Percentiles rank a stretch among this genome's conserved stretches.
Evolutionary conservation across 768 basidiomycete genomes (phyloP).

Genomic region (Suillus occidentalis): DNA sequence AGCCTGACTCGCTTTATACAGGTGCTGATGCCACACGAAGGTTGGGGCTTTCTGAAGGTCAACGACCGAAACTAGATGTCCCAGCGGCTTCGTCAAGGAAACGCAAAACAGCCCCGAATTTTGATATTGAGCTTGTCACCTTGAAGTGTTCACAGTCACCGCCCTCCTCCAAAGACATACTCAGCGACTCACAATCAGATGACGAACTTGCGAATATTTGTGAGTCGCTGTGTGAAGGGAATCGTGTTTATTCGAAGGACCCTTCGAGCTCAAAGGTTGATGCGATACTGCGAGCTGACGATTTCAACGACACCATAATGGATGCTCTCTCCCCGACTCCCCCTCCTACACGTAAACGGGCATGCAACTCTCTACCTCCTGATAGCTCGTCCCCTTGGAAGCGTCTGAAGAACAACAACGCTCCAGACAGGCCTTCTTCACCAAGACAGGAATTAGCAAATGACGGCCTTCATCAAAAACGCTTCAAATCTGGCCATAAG

Average conservation of each 20-base stretch:
- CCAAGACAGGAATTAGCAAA: background rate
- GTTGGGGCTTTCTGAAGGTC: conserved; percentile 38
- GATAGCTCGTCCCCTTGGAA: background rate
- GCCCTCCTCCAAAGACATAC: conserved; percentile 18
- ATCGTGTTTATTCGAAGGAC: conserved; percentile 31
- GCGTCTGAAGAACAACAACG: background rate
- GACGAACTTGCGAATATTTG: conserved; percentile 35
- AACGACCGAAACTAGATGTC: conserved; percentile 44
- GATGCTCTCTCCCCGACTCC: background rate
- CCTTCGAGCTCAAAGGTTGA: conserved; percentile 47
- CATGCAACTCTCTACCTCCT: background rate
- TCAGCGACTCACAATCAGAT: conserved; percentile 42
- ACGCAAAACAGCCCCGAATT: conserved; percentile 39
- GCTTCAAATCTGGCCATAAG: conserved; percentile 1
- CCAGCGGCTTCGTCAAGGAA: conserved; percentile 6
- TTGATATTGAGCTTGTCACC: conserved; percentile 49
- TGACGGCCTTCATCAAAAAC: conserved; percentile 21
- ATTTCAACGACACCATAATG: background rate
- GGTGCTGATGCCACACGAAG: conserved; percentile 41
- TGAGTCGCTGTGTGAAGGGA: conserved; percentile 33
- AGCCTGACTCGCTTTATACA: conserved; percentile 45
- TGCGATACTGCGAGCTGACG: conserved; percentile 38
- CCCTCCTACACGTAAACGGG: background rate
- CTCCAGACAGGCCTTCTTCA: background rate
- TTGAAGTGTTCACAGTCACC: conserved; percentile 24